Evolutionary conservation across 208 protist genomes (phyloP).

Genomic region (Trypanosoma cruzi): DNA sequence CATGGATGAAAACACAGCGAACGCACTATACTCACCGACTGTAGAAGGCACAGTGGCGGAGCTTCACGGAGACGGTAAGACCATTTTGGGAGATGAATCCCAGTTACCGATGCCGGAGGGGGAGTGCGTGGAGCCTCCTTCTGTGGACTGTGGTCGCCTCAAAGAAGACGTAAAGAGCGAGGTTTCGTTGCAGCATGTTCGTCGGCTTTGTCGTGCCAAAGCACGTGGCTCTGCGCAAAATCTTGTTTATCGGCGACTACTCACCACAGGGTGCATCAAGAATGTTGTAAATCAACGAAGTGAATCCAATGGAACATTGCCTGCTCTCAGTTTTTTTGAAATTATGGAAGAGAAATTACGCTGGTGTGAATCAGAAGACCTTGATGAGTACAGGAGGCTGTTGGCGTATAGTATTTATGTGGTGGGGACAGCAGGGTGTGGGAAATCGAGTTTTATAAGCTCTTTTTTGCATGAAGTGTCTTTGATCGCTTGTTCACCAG

Average conservation of each 20-base stretch:
- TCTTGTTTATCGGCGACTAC: slow-evolving; percentile 9
- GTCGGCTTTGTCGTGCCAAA: slow-evolving; percentile 14
- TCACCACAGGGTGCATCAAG: slow-evolving; percentile 9
- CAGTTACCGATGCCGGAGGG: not conserved
- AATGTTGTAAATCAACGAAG: not conserved
- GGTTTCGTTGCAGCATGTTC: not conserved
- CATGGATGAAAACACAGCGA: not conserved
- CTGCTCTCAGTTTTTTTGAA: slow-evolving; percentile 22
- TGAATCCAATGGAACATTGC: not conserved
- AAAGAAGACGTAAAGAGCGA: not conserved
- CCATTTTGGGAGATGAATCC: not conserved
- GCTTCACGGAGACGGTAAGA: not conserved
- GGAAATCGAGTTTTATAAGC: slow-evolving; percentile 18
- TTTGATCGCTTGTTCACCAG: not conserved
- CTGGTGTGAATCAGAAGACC: slow-evolving; percentile 8
- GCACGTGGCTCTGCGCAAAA: not conserved
- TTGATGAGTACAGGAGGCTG: slow-evolving; percentile 23
- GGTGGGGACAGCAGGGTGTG: slow-evolving; percentile 8
- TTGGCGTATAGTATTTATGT: slow-evolving; percentile 24
- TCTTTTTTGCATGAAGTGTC: not conserved
- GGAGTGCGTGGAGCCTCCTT: not conserved
- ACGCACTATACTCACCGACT: not conserved
- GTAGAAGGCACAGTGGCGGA: not conserved
- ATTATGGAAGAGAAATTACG: slow-evolving; percentile 9
- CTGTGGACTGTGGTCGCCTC: not conserved